phyloP scores from a whole-genome alignment of 2,329 filamentous ascomycete species.

The Fusarium graminum region DNA sequence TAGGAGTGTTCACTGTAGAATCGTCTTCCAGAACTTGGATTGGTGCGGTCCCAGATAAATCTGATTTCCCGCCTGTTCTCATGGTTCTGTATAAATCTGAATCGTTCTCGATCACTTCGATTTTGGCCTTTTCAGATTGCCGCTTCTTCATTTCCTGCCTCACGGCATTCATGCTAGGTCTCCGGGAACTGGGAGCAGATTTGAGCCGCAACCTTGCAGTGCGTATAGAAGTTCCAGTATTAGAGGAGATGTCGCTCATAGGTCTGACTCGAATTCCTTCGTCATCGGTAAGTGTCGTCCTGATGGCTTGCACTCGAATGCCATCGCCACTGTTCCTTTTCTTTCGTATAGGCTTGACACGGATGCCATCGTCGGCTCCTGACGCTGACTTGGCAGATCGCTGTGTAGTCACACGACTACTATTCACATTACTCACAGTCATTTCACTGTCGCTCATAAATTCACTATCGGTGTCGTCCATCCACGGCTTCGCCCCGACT shows the following conservation, averaged over 20 bases:
- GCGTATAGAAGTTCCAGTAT: constrained; percentile 45
- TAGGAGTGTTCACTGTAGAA: constrained; percentile 57
- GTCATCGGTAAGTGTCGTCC: constrained; percentile 43
- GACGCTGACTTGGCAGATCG: constrained; percentile 46
- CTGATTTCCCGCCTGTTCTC: constrained; percentile 19
- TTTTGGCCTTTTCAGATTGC: constrained; percentile 33
- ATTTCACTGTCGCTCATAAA: constrained; percentile 50
- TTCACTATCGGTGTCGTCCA: constrained; percentile 49
- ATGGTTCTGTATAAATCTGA: constrained; percentile 43
- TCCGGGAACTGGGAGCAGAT: constrained; percentile 46
- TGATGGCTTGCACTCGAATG: constrained; percentile 51
- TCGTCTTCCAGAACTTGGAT: constrained; percentile 56
- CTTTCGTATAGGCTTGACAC: constrained; percentile 57
- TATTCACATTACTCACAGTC: constrained; percentile 48
- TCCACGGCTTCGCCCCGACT: constrained; percentile 46
- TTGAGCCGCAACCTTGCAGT: constrained; percentile 48
- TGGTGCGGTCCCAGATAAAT: constrained; percentile 9
- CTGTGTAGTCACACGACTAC: constrained; percentile 38
- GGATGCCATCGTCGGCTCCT: constrained; percentile 58
- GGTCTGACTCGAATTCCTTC: constrained; percentile 53
- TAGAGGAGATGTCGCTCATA: constrained; percentile 49
- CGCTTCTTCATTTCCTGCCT: constrained; percentile 48
- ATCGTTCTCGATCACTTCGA: constrained; percentile 30
- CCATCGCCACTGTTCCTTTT: constrained; percentile 53
- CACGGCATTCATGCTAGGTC: constrained; percentile 48